A percentile compares a stretch with the other conserved stretches of the same genome.
These are phyloP conservation scores for Linnemannia hyalina DNA, from an alignment of 192 early-diverging fungal genomes.

Conservation along the genomic window DNA sequence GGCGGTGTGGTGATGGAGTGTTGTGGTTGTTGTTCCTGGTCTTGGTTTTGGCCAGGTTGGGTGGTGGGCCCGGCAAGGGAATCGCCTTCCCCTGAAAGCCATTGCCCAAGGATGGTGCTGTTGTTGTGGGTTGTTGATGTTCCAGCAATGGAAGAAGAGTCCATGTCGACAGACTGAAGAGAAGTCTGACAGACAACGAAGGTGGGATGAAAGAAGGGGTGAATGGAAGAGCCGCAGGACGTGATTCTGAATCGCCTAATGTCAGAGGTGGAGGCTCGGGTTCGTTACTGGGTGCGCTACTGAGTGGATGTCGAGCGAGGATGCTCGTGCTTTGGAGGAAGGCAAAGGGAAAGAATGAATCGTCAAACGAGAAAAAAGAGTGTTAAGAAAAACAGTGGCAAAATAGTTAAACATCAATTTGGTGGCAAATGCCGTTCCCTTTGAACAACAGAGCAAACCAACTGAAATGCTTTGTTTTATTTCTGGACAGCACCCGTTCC, in stretches of 20 bases:
- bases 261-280: background rate
- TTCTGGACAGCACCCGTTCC: too few relatives aligned
- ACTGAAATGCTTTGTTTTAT: too few relatives aligned
- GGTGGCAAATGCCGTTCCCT: conserved; percentile 1
- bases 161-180: background rate
- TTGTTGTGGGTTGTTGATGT: background rate
- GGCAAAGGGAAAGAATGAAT: background rate
- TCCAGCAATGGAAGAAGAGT: background rate
- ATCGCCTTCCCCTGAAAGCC: background rate
- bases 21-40: background rate
- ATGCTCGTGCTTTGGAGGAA: background rate
- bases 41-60: background rate
- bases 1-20: background rate
- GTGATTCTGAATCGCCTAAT: background rate
- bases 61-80: background rate
- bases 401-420: background rate
- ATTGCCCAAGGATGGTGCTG: background rate
- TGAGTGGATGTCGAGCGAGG: background rate
- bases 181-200: background rate
- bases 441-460: background rate
- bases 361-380: background rate
- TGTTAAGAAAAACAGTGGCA: background rate
- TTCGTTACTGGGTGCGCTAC: background rate
- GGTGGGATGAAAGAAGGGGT: background rate
- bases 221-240: background rate